Conservation (phyloP, 2,329 filamentous ascomycete genomes). For the Alternaria viburni region DNA sequence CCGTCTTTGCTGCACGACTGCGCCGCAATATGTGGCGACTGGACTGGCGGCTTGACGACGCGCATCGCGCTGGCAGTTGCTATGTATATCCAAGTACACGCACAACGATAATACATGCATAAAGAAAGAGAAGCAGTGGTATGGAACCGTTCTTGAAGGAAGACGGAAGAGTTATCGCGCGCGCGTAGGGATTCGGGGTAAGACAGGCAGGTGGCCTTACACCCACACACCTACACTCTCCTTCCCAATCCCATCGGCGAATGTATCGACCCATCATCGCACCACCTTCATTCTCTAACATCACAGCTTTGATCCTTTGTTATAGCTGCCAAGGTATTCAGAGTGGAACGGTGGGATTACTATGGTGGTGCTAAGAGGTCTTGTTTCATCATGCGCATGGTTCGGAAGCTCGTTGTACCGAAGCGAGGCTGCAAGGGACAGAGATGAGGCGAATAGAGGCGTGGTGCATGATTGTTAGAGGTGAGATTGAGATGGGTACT, state of each 20-base stretch:
- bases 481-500: neutral
- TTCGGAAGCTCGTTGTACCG: neutral
- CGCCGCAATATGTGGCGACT: constrained; percentile 4
- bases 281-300: neutral
- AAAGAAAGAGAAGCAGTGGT: neutral
- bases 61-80: neutral
- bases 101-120: neutral
- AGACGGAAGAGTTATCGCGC: neutral
- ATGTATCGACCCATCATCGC: neutral
- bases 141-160: neutral
- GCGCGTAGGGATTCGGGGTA: neutral
- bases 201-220: neutral
- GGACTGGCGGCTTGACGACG: neutral
- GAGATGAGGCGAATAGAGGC: neutral
- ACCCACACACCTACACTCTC: neutral
- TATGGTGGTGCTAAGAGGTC: neutral
- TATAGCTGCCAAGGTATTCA: neutral
- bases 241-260: neutral
- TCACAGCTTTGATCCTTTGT: neutral
- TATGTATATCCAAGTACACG: neutral
- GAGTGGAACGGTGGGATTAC: neutral
- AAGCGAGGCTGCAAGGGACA: neutral
- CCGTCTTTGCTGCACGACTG: neutral
- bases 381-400: neutral
- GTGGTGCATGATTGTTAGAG: neutral